Evolutionary conservation across 768 basidiomycete genomes (phyloP), one percentile per base, ranked within the genome.

Genomic region (Lactarius trivialis): DNA sequence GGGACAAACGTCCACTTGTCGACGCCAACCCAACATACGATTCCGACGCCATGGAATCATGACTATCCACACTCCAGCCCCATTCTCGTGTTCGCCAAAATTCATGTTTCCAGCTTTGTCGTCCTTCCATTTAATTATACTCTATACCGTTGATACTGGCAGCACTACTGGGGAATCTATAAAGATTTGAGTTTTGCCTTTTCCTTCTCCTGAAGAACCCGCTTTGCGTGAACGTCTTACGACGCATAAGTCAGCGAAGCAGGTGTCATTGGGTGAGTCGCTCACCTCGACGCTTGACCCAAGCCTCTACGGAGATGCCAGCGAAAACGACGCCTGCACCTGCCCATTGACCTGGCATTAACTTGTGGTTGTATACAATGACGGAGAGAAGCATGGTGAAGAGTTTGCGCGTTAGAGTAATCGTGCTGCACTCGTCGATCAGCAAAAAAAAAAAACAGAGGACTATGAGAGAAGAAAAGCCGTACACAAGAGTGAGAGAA

Each of bases 331-430:
- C 83, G 2, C 75, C 87, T 0, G 95, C 85, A n/a, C 97, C 97
- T 4, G 82, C 70, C 97, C 96, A 98, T 73, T 98, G 97, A 2
- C 94, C 94, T 2, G 71, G 52, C 0, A 88, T 86, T 57, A 99
- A 78, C 65, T 77, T 82, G 74, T 98, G 97, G 69, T 91, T 86
- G 71, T 97, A 98, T 0, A 98, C 81, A 30, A 95, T 72, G 7
- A 99, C 95, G 19, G 93, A 96, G 45, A 99, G 79, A 17, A 99
- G 79, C 95, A 99, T 99, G 9, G 97, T 98, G 74, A 97, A 94
- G 73, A 99, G 78, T 76, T 98, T 98, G 60, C 97, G 82, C 15
- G 97, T 98, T 59, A 99, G 81, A 4, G 97, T 99, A 68, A 98
- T 89, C 39, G 92, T 98, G 50, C 91, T 93, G 49, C 21, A 1